phyloP scores from a whole-genome alignment of 1,284 basidiomycete genomes.

The Rhodotorula sp. region DNA sequence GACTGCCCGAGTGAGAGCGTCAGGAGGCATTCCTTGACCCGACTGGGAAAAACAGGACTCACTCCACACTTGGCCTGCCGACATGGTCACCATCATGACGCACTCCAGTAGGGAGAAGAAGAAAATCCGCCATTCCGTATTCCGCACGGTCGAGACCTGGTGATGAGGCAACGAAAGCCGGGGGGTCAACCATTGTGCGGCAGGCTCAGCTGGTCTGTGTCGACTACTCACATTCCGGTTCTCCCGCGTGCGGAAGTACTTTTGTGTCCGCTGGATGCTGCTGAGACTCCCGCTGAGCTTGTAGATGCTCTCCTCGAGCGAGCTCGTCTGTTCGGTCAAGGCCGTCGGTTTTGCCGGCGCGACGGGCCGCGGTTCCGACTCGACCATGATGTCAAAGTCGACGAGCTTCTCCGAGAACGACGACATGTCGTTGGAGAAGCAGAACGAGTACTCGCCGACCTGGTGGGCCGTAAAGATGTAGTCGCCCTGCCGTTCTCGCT shows the following conservation, averaged over 20 bases:
- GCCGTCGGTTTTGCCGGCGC: conserved; percentile 66
- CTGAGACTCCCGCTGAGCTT: conserved; percentile 78
- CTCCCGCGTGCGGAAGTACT: conserved; percentile 61
- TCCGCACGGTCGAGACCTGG: conserved; percentile 44
- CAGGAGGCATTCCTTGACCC: background rate
- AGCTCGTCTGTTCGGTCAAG: conserved; percentile 82
- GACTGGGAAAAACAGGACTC: background rate
- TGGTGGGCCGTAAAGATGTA: conserved; percentile 93
- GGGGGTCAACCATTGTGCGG: background rate
- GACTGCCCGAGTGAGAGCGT: background rate
- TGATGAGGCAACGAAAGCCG: too few species aligned
- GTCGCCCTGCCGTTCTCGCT: conserved; percentile 89
- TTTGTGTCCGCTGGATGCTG: conserved; percentile 85
- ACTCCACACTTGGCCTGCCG: conserved; percentile 44
- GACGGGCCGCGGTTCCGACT: conserved; percentile 84
- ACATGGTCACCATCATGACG: conserved; percentile 44
- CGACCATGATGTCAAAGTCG: conserved; percentile 91
- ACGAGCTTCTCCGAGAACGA: conserved; percentile 86
- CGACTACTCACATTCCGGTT: conserved; percentile 33
- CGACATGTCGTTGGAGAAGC: conserved; percentile 93
- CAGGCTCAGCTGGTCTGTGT: too few species aligned
- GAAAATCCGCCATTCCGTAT: conserved; percentile 43
- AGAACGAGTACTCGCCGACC: conserved; percentile 95
- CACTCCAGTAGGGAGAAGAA: conserved; percentile 42
- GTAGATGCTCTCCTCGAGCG: conserved; percentile 90